phyloP scores from a whole-genome alignment of 176 grass and related monocot genomes.

The Zizania latifolia region DNA sequence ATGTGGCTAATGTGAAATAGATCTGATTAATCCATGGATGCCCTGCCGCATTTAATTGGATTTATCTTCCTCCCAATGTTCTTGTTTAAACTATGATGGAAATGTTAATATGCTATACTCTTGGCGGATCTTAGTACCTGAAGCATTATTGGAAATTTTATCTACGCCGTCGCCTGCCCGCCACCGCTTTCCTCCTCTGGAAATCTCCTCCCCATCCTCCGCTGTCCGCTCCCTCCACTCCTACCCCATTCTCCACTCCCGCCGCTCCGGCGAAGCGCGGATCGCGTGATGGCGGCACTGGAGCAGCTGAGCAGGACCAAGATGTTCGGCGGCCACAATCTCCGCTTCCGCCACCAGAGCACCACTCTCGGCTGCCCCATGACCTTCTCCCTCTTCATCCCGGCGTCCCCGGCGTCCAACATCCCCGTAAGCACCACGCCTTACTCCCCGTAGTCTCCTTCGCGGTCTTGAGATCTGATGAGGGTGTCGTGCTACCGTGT shows the following conservation, averaged over 20 bases:
- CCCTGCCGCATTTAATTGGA: too few species aligned
- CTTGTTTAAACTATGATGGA: too few species aligned
- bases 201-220: background rate
- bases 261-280: slow-evolving; percentile 19
- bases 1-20: too few species aligned
- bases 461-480: background rate
- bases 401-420: slow-evolving; percentile 43
- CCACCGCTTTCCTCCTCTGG: too few species aligned
- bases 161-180: too few species aligned
- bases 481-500: background rate
- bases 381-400: slow-evolving; percentile 91
- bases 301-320: slow-evolving; percentile 77
- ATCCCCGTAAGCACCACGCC: slow-evolving; percentile 38
- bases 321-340: slow-evolving; percentile 84
- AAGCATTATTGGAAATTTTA: too few species aligned
- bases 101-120: too few species aligned
- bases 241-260: background rate
- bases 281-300: slow-evolving; percentile 39
- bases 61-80: too few species aligned
- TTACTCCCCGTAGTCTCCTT: background rate
- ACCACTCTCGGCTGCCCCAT: slow-evolving; percentile 81
- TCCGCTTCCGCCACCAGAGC: slow-evolving; percentile 83
- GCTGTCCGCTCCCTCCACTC: background rate
- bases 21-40: too few species aligned
- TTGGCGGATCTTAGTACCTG: too few species aligned